phyloP scores from a whole-genome alignment of 2,329 filamentous ascomycete species.

The Apiospora pterosperma region DNA sequence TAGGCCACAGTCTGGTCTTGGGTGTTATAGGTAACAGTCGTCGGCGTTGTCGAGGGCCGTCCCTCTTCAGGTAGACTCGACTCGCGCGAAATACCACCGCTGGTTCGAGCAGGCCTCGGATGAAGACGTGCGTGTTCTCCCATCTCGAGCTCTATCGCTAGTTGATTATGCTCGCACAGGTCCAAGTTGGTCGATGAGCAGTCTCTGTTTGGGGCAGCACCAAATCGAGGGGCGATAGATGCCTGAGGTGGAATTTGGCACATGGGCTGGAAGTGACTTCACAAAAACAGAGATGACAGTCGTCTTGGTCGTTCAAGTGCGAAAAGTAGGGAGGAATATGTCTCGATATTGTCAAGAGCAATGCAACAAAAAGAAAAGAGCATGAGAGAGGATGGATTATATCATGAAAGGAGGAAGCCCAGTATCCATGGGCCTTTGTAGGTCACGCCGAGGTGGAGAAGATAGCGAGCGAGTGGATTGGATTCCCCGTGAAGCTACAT shows the following conservation, averaged over 20 bases:
- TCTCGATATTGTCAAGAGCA: background rate
- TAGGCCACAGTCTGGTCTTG: slow-evolving; percentile 24
- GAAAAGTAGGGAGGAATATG: background rate
- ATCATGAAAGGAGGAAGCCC: background rate
- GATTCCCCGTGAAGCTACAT: background rate
- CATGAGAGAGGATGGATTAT: background rate
- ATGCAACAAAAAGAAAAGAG: background rate
- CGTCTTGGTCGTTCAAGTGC: background rate
- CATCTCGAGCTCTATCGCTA: slow-evolving; percentile 14
- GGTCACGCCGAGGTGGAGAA: slow-evolving; percentile 1
- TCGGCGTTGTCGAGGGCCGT: slow-evolving; percentile 17
- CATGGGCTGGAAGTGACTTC: background rate
- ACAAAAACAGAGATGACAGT: background rate
- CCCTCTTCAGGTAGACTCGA: slow-evolving; percentile 17
- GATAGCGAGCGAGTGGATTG: background rate
- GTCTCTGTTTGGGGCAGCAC: background rate
- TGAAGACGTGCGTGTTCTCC: slow-evolving; percentile 21
- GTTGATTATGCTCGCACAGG: background rate
- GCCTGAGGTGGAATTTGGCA: background rate
- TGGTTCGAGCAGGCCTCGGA: slow-evolving; percentile 17
- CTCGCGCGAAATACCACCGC: slow-evolving; percentile 17
- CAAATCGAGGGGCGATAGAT: background rate
- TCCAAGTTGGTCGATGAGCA: background rate
- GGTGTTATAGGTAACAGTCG: slow-evolving; percentile 19
- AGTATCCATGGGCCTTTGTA: background rate